phyloP scores from a whole-genome alignment of 768 basidiomycete genomes.

The Russula dissimulans region DNA sequence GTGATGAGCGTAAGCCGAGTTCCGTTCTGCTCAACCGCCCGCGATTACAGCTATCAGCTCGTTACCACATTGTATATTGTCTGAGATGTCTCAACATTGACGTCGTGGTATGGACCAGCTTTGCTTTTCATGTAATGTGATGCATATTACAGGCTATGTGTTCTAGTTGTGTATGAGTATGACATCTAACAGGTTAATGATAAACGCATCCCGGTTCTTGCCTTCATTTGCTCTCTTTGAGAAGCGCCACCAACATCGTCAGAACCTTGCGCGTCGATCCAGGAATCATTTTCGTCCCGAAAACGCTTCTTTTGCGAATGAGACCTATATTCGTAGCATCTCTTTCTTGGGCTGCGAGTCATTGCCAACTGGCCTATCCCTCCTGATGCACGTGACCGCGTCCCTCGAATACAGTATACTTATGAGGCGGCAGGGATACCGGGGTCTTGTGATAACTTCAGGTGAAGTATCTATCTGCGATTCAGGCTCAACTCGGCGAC shows the following conservation, averaged over 20 bases:
- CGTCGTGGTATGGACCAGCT: not conserved
- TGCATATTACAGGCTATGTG: not conserved
- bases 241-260: not conserved
- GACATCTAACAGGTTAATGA: not conserved
- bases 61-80: not conserved
- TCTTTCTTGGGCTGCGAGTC: not conserved
- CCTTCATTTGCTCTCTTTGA: not conserved
- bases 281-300: not conserved
- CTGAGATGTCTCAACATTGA: not conserved
- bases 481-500: too few relatives aligned
- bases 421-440: too few relatives aligned
- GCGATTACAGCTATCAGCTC: not conserved
- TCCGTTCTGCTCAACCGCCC: not conserved
- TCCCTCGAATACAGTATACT: too few relatives aligned
- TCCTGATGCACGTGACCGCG: not conserved
- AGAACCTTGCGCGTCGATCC: conserved; percentile 1
- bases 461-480: too few relatives aligned
- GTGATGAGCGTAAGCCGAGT: not conserved
- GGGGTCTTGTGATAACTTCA: too few relatives aligned
- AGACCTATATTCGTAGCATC: too few relatives aligned
- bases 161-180: not conserved
- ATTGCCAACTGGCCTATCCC: not conserved
- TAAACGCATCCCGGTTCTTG: not conserved
- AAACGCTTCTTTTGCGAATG: not conserved
- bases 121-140: not conserved